Percentiles rank a stretch among this genome's conserved stretches.
Conservation (phyloP, 2,329 filamentous ascomycete species). For the Aspergillus calidoustus region DNA sequence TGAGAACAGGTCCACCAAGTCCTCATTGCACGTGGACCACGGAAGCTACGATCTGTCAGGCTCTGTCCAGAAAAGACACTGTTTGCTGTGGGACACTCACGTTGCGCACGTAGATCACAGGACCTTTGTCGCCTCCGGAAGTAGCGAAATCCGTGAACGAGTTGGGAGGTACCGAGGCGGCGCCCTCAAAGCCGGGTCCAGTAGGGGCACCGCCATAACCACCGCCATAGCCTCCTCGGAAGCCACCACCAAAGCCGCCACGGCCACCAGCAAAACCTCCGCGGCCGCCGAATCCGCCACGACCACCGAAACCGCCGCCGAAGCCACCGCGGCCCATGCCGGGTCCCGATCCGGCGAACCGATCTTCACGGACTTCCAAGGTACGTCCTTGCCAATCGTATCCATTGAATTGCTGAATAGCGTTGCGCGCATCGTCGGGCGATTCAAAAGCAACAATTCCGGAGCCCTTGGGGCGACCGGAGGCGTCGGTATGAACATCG, state of each 20-base stretch:
- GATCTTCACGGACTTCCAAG: constrained; percentile 94
- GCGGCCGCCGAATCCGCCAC: constrained; percentile 53
- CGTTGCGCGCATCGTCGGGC: constrained; percentile 90
- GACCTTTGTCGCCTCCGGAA: constrained; percentile 79
- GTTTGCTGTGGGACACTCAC: constrained; percentile 61
- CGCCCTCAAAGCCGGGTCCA: constrained; percentile 46
- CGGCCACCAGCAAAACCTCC: constrained; percentile 43
- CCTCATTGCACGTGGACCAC: constrained; percentile 98
- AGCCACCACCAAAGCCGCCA: constrained; percentile 53
- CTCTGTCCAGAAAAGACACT: not conserved
- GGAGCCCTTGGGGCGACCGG: constrained; percentile 93
- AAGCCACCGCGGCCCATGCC: constrained; percentile 38
- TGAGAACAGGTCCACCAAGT: constrained; percentile 92
- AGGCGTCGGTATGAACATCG: constrained; percentile 89
- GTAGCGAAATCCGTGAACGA: constrained; percentile 93
- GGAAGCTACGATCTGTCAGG: constrained; percentile 68
- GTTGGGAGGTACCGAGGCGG: constrained; percentile 68
- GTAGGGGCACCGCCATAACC: constrained; percentile 56
- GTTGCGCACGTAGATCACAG: constrained; percentile 94
- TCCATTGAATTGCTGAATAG: constrained; percentile 96
- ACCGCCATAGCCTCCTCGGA: constrained; percentile 55
- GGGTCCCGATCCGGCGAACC: constrained; percentile 72
- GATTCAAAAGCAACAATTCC: constrained; percentile 97
- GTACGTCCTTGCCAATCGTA: constrained; percentile 97
- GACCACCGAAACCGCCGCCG: constrained; percentile 46